Base-by-base conservation (phyloP, 2,329 filamentous ascomycete genomes). In the Hypoxylon sp. region DNA sequence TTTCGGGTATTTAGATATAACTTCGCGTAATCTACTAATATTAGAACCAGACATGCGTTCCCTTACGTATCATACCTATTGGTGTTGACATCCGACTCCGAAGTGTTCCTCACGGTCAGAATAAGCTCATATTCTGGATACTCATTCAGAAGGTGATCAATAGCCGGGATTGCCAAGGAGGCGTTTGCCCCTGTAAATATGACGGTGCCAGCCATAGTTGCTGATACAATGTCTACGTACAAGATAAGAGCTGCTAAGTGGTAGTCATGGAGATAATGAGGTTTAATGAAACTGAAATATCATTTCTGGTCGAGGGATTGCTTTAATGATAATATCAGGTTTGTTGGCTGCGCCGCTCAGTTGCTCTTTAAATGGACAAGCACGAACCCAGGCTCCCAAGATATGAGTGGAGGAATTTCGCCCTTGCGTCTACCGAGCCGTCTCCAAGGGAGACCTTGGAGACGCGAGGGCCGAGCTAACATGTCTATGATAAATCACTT, bases 131-230 rank as follows among this genome's bases (percentile, higher is more conserved):
- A 55, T 1, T 72, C 66, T 8, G 70, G 71, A 5, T 65, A 62
- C 2, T 68, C 54, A 9, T 54, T 47, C 2, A 76, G 63, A 9
- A 76, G 63, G 33, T 70, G 63, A 26, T 66, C 50, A 5, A 74
- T 62, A 17, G 72, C 65, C 5, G 61, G 68, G 17, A 69, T 59
- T 8, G 64, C 74, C 9, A 77, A 35, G 11, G 81, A 82, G 42
- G 80, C 79, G 61, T 82, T 82, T 22, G 79, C 79, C 0, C 77
- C 79, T 0, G 79, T 81, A 39, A 81, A 66, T 24, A 81, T 67
- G 24, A 82, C 71, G 0, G 79, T 78, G 26, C 77, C 78, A 4
- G 66, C 17, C 78, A 79, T 79, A 53, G 13, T 4, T 29, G 31
- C 31, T 13, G 13, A 37, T 22, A 14, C 37, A 53, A 9, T 10